Conservation (phyloP, 169 alveolate species). For the Cardiosporidium cionae region DNA sequence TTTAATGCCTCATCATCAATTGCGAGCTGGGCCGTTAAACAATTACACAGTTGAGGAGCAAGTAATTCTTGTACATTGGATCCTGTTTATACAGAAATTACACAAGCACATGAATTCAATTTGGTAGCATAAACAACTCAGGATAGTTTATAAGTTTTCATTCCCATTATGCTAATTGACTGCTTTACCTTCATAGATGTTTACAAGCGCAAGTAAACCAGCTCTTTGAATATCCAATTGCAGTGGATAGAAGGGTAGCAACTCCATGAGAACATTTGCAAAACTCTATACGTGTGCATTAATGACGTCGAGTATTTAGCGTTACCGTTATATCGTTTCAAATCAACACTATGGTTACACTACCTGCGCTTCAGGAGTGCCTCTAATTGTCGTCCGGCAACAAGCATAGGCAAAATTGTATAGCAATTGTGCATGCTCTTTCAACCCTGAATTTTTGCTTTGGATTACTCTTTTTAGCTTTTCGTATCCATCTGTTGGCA, state of each 20-base stretch:
- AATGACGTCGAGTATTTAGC: too few relatives aligned
- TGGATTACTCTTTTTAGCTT: not conserved
- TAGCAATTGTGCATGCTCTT: slow-evolving; percentile 27
- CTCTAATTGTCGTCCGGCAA: slow-evolving; percentile 26
- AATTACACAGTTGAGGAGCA: too few relatives aligned
- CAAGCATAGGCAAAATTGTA: slow-evolving; percentile 37
- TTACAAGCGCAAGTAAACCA: slow-evolving; percentile 32
- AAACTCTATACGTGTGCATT: too few relatives aligned
- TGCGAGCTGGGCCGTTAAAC: slow-evolving; percentile 32
- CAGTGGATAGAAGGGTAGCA: slow-evolving; percentile 34
- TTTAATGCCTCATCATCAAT: slow-evolving; percentile 26
- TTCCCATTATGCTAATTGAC: too few relatives aligned
- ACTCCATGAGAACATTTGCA: slow-evolving; percentile 30
- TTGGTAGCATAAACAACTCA: too few relatives aligned
- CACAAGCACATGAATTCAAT: too few relatives aligned
- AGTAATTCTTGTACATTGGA: too few relatives aligned
- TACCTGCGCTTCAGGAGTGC: slow-evolving; percentile 28
- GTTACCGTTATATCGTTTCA: too few relatives aligned
- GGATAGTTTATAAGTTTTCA: too few relatives aligned
- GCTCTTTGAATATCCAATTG: slow-evolving; percentile 37
- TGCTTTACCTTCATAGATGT: slow-evolving; percentile 33
- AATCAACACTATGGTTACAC: too few relatives aligned
- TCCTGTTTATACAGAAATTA: too few relatives aligned
- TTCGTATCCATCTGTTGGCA: too few relatives aligned
- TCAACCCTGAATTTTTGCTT: slow-evolving; percentile 28